Conservation (phyloP, 2,329 filamentous ascomycete genomes). For the Endoconidiophora polonica region DNA sequence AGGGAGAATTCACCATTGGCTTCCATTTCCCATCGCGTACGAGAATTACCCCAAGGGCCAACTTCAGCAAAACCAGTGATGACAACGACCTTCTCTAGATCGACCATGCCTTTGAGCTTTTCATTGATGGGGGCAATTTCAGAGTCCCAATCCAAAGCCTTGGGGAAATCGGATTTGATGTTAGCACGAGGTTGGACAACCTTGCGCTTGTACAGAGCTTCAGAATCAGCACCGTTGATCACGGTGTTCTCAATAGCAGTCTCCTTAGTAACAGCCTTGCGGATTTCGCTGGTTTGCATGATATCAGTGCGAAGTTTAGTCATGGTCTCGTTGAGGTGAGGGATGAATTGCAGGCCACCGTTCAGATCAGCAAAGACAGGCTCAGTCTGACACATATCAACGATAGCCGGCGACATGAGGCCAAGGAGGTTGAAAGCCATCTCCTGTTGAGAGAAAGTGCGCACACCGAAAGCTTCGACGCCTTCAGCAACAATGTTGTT, state of each 20-base stretch:
- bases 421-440: slow-evolving; percentile 98
- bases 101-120: slow-evolving; percentile 91
- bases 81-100: slow-evolving; percentile 94
- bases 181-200: slow-evolving; percentile 87
- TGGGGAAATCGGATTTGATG: slow-evolving; percentile 93
- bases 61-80: slow-evolving; percentile 94
- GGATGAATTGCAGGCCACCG: slow-evolving; percentile 92
- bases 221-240: slow-evolving; percentile 83
- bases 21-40: slow-evolving; percentile 99
- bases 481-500: slow-evolving; percentile 97
- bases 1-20: slow-evolving; percentile 91
- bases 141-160: slow-evolving; percentile 75
- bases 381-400: slow-evolving; percentile 87
- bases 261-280: slow-evolving; percentile 87
- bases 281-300: slow-evolving; percentile 86
- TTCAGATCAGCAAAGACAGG: slow-evolving; percentile 96
- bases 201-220: slow-evolving; percentile 88
- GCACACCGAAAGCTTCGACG: slow-evolving; percentile 88
- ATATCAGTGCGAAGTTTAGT: slow-evolving; percentile 84
- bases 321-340: slow-evolving; percentile 88
- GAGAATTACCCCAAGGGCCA: slow-evolving; percentile 94
- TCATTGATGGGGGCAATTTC: slow-evolving; percentile 81
- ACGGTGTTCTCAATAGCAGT: slow-evolving; percentile 93
- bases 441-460: slow-evolving; percentile 97
- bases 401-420: slow-evolving; percentile 84